Conservation (phyloP, 345 rosid species). For the Eucalyptus marginata region DNA sequence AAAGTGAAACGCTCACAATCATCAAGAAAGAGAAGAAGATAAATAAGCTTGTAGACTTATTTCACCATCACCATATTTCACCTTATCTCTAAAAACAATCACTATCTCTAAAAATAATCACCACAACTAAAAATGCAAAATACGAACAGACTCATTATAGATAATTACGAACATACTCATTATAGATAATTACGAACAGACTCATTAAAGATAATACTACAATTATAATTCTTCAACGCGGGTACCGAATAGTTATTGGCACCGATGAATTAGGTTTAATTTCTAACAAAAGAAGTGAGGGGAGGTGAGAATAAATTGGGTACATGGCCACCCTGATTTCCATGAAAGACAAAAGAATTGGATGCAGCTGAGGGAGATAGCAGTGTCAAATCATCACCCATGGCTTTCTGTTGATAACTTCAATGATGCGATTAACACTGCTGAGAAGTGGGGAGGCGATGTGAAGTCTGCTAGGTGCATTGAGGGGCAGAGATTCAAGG, state of each 20-base stretch:
- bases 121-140: no score
- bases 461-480: background rate
- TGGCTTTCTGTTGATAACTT: background rate
- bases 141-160: no score
- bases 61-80: no score
- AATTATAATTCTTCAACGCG: no score
- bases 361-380: background rate
- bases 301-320: background rate
- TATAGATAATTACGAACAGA: no score
- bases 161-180: no score
- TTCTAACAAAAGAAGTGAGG: accelerated
- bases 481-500: background rate
- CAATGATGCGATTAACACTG: background rate
- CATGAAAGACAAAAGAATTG: background rate
- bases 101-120: no score
- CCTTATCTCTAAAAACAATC: no score
- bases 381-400: background rate
- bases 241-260: accelerated
- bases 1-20: accelerated
- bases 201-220: no score
- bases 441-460: background rate
- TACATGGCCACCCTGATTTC: background rate
- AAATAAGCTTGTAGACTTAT: no score
- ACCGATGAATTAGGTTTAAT: no score
- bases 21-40: no score